Percentiles rank a stretch among this genome's conserved stretches.
Evolutionary conservation across 2,329 filamentous ascomycete species (phyloP).

Genomic region (Lasiodiplodia sp.): DNA sequence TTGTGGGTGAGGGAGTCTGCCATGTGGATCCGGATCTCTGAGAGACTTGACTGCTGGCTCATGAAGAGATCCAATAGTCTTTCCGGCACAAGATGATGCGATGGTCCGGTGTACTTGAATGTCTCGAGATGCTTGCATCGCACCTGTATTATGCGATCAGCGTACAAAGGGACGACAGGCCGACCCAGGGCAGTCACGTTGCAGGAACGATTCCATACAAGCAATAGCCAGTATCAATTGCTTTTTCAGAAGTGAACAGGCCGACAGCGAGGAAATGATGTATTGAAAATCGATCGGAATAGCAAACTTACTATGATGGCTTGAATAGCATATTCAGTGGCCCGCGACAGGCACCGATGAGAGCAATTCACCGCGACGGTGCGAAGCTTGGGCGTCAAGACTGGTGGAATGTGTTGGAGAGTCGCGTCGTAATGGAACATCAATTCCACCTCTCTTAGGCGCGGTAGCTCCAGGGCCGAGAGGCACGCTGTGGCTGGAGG

Average conservation of each 20-base stretch:
- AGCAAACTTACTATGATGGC: slow-evolving; percentile 13
- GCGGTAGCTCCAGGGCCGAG: not conserved
- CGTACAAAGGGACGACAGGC: slow-evolving; percentile 4
- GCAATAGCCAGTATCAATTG: not conserved
- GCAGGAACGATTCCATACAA: not conserved
- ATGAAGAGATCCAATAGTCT: not conserved
- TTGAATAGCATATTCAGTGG: slow-evolving; percentile 5
- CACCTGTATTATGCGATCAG: slow-evolving; percentile 5
- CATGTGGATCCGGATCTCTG: slow-evolving; percentile 14
- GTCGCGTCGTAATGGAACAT: slow-evolving; percentile 13
- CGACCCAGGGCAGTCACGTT: not conserved
- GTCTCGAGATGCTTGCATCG: slow-evolving; percentile 9
- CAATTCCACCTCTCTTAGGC: slow-evolving; percentile 12
- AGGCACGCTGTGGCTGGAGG: slow-evolving; percentile 8
- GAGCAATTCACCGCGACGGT: slow-evolving; percentile 12
- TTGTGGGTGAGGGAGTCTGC: not conserved
- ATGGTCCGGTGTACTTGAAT: slow-evolving; percentile 3
- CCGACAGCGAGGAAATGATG: not conserved
- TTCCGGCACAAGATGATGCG: not conserved
- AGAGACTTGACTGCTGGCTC: slow-evolving; percentile 1
- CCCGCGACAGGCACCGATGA: not conserved
- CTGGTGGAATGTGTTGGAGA: slow-evolving; percentile 1
- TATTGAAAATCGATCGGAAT: not conserved
- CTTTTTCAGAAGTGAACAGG: not conserved
- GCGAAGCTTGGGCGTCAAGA: not conserved